phyloP scores from a whole-genome alignment of 441 rosid species.

The Aquilaria agallochum region DNA sequence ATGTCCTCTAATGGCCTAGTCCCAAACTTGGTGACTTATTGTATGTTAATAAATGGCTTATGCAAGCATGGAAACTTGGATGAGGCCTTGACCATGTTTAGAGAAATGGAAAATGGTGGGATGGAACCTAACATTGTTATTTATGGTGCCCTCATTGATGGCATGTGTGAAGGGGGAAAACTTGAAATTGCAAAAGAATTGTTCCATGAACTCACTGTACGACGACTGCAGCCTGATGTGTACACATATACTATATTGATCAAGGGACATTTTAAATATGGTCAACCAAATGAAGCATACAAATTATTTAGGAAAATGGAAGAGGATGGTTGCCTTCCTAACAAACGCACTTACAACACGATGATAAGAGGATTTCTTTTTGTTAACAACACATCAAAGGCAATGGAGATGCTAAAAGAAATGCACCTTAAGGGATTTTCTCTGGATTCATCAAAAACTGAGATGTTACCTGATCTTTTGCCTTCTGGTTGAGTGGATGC shows the following conservation, averaged over 20 bases:
- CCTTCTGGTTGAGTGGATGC: neutral
- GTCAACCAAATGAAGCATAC: neutral
- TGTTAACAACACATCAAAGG: neutral
- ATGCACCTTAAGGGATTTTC: constrained; percentile 4
- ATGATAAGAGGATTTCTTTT: neutral
- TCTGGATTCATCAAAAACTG: constrained; percentile 10
- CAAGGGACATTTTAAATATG: constrained; percentile 17
- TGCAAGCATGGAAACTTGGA: constrained; percentile 13
- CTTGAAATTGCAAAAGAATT: neutral
- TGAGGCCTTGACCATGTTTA: constrained; percentile 13
- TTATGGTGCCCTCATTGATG: constrained; percentile 6
- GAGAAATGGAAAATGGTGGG: constrained; percentile 4
- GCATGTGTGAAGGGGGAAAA: neutral
- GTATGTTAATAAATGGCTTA: constrained; percentile 17
- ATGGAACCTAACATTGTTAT: constrained; percentile 3
- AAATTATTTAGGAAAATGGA: constrained; percentile 4
- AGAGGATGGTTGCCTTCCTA: constrained; percentile 16
- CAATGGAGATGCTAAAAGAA: constrained; percentile 5
- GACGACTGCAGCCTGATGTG: constrained; percentile 12
- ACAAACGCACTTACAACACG: neutral
- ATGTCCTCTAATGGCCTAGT: constrained; percentile 14
- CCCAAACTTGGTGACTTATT: constrained; percentile 10
- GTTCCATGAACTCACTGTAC: neutral
- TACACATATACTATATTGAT: constrained; percentile 12
- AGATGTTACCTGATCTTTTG: constrained; percentile 4